Percentiles rank a stretch among this genome's conserved stretches.
Evolutionary conservation across 2,329 filamentous ascomycete genomes (phyloP).

Genomic region (Orbilia oligospora): DNA sequence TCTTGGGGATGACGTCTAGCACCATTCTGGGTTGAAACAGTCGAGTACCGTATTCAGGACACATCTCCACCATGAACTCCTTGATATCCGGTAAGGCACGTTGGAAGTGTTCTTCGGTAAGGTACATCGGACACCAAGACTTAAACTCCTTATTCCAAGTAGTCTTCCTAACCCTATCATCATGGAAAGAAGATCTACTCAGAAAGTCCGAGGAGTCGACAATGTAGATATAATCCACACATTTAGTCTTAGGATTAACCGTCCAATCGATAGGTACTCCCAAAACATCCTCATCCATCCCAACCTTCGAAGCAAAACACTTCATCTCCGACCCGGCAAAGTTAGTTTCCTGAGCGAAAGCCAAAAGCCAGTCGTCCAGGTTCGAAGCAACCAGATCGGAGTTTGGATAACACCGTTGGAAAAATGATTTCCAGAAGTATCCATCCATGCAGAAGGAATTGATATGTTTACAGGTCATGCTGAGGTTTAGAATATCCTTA

Average conservation of each 20-base stretch:
- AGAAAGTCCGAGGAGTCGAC: constrained; percentile 58
- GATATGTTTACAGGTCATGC: constrained; percentile 43
- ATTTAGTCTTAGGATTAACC: constrained; percentile 54
- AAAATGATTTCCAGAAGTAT: constrained; percentile 59
- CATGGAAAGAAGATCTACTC: constrained; percentile 46
- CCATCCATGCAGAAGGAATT: constrained; percentile 56
- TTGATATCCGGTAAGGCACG: constrained; percentile 57
- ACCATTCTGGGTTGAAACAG: constrained; percentile 48
- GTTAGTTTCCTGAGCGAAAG: constrained; percentile 55
- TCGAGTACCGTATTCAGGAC: constrained; percentile 35
- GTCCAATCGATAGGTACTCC: constrained; percentile 52
- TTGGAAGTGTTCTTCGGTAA: constrained; percentile 57
- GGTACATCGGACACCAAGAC: constrained; percentile 59
- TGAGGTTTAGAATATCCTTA: constrained; percentile 47
- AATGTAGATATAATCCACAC: constrained; percentile 59
- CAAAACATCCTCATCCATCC: constrained; percentile 56
- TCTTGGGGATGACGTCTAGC: constrained; percentile 54
- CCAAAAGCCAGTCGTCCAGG: constrained; percentile 53
- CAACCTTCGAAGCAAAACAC: constrained; percentile 58
- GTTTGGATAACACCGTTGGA: constrained; percentile 43
- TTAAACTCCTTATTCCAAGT: constrained; percentile 60
- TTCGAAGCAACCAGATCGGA: constrained; percentile 48
- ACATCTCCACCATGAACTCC: constrained; percentile 59
- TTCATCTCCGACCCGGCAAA: constrained; percentile 58
- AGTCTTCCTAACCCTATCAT: constrained; percentile 50